Conservation (phyloP, 2,329 filamentous ascomycete genomes). For the Seiridium unicorne region DNA sequence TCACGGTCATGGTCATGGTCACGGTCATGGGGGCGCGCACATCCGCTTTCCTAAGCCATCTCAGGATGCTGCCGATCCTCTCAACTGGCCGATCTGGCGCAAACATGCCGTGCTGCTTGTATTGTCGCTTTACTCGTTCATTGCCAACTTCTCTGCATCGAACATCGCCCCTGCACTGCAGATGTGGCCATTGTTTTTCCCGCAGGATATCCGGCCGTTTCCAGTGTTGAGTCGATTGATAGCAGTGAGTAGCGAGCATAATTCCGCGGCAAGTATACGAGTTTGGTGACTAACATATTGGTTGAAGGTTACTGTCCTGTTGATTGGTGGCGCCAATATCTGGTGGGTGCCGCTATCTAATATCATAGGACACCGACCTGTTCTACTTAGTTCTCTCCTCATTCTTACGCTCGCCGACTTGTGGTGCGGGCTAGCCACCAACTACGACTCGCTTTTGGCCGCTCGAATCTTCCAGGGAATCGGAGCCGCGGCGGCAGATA, state of each 20-base stretch:
- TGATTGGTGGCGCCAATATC: constrained; percentile 33
- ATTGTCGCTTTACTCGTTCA: constrained; percentile 31
- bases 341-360: constrained; percentile 36
- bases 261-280: constrained; percentile 21
- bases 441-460: constrained; percentile 23
- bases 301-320: constrained; percentile 16
- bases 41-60: constrained; percentile 21
- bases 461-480: constrained; percentile 31
- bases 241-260: constrained; percentile 20
- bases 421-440: constrained; percentile 24
- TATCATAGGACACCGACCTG: constrained; percentile 28
- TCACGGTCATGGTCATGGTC: not conserved
- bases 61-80: constrained; percentile 31
- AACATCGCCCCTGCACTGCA: constrained; percentile 30
- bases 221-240: constrained; percentile 28
- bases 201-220: constrained; percentile 17
- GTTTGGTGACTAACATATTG: not conserved
- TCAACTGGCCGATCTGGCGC: constrained; percentile 32
- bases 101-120: constrained; percentile 26
- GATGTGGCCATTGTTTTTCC: constrained; percentile 30
- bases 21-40: not conserved
- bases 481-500: constrained; percentile 32
- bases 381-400: constrained; percentile 27
- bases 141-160: constrained; percentile 29
- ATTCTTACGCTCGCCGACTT: constrained; percentile 22